These are phyloP conservation scores for Didymosphaeria variabile DNA, from an alignment of 2,329 filamentous ascomycete genomes.

Conservation along the genomic window DNA sequence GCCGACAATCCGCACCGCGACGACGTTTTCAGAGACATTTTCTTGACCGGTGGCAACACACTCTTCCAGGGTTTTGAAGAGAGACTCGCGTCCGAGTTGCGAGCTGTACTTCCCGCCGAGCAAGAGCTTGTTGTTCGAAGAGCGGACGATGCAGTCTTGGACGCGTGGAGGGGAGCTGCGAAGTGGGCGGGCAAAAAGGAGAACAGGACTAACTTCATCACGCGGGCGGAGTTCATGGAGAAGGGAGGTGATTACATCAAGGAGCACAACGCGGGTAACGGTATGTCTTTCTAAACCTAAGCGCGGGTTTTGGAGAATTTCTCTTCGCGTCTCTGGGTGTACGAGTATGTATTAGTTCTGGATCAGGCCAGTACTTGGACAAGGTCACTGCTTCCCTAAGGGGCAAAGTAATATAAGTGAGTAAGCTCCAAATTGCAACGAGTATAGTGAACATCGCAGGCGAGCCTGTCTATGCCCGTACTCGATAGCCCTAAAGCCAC, in stretches of 20 bases:
- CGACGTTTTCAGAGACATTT: conserved; percentile 83
- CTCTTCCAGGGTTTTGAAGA: conserved; percentile 89
- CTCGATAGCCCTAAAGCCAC: too few species aligned
- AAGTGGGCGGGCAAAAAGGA: conserved; percentile 74
- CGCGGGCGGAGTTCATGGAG: conserved; percentile 84
- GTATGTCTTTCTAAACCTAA: conserved; percentile 23
- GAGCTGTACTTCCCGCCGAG: conserved; percentile 74
- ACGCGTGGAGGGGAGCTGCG: conserved; percentile 94
- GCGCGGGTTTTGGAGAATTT: too few species aligned
- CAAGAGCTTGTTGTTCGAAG: conserved; percentile 72
- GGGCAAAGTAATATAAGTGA: neutral
- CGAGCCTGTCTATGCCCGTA: too few species aligned
- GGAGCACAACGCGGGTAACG: conserved; percentile 62
- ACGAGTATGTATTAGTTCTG: conserved; percentile 7
- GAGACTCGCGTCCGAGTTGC: conserved; percentile 72
- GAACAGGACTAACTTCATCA: conserved; percentile 73
- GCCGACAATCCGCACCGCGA: conserved; percentile 65
- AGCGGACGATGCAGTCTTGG: conserved; percentile 79
- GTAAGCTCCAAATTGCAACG: too few species aligned
- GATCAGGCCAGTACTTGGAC: neutral
- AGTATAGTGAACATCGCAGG: too few species aligned
- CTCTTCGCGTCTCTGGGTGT: neutral
- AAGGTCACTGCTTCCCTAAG: neutral
- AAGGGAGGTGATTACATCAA: conserved; percentile 95
- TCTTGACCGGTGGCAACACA: conserved; percentile 93